Evolutionary conservation across 116 monocot species (phyloP).

Genomic region (Papilionanthe hybrid): DNA sequence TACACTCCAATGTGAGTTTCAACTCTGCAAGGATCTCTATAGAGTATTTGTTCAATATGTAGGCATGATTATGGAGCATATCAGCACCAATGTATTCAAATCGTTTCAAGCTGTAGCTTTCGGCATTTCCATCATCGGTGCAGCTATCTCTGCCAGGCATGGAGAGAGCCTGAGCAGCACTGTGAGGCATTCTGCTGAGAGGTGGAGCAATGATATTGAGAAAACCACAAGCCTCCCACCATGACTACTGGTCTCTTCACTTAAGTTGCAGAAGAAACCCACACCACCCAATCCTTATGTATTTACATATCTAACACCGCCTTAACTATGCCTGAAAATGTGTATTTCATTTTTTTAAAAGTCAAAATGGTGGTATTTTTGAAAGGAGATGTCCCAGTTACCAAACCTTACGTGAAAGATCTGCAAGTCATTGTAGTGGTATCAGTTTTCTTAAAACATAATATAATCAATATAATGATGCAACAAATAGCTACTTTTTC

Average conservation of each 20-base stretch:
- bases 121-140: conserved; percentile 57
- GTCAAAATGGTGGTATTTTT: background rate
- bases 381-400: conserved; percentile 10
- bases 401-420: conserved; percentile 18
- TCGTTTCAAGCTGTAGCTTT: conserved; percentile 56
- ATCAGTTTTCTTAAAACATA: background rate
- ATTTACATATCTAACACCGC: too few relatives aligned
- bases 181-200: conserved; percentile 49
- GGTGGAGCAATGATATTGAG: conserved; percentile 5
- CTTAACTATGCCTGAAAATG: too few relatives aligned
- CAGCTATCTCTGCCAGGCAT: conserved; percentile 37
- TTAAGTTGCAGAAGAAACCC: background rate
- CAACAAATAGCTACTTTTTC: background rate
- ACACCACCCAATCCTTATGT: too few relatives aligned
- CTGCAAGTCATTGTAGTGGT: conserved; percentile 26
- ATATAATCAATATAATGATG: background rate
- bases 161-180: conserved; percentile 20
- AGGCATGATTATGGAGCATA: background rate
- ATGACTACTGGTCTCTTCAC: background rate
- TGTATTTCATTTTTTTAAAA: too few relatives aligned
- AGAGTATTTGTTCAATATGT: background rate
- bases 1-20: background rate
- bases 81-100: background rate
- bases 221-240: conserved; percentile 17
- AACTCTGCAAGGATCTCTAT: conserved; percentile 1